phyloP scores from a whole-genome alignment of 345 rosid species.

The Rhizophora apiculata region DNA sequence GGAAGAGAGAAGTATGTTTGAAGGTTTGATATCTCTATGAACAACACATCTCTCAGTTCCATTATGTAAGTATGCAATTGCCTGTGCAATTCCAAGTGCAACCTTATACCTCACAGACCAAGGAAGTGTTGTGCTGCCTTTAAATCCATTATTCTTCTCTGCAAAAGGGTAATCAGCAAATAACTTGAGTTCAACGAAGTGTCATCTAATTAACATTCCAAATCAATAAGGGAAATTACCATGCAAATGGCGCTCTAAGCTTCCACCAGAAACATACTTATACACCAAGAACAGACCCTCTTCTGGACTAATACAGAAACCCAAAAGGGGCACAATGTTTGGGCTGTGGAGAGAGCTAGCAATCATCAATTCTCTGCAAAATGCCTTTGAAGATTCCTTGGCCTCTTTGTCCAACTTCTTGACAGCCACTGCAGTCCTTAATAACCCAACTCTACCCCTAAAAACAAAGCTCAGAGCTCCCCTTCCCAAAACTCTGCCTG shows the following conservation, averaged over 20 bases:
- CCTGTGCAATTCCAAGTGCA: conserved; percentile 76
- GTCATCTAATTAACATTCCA: conserved; percentile 5
- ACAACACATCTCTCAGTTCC: conserved; percentile 90
- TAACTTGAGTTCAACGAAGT: conserved; percentile 13
- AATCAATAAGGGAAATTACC: conserved; percentile 39
- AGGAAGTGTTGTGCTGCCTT: conserved; percentile 39
- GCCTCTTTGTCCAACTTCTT: conserved; percentile 84
- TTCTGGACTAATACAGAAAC: conserved; percentile 83
- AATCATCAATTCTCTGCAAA: conserved; percentile 95
- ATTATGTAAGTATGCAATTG: conserved; percentile 70
- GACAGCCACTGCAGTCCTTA: conserved; percentile 69
- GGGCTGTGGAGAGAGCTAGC: conserved; percentile 78
- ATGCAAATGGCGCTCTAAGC: conserved; percentile 76
- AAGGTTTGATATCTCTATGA: conserved; percentile 93
- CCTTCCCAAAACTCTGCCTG: conserved; percentile 93
- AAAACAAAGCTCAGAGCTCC: conserved; percentile 93
- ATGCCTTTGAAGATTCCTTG: conserved; percentile 83
- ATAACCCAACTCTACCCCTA: conserved; percentile 75
- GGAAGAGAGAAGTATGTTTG: conserved; percentile 89
- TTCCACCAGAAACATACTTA: conserved; percentile 88
- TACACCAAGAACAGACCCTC: conserved; percentile 92
- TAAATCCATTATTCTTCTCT: conserved; percentile 63
- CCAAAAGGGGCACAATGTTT: conserved; percentile 76
- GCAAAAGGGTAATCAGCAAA: conserved; percentile 23
- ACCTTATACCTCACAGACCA: conserved; percentile 83